A percentile compares a stretch with the other conserved stretches of the same genome.
phyloP scores from a whole-genome alignment of 805 yeast genomes.

The Pichia gijzeniarum region DNA sequence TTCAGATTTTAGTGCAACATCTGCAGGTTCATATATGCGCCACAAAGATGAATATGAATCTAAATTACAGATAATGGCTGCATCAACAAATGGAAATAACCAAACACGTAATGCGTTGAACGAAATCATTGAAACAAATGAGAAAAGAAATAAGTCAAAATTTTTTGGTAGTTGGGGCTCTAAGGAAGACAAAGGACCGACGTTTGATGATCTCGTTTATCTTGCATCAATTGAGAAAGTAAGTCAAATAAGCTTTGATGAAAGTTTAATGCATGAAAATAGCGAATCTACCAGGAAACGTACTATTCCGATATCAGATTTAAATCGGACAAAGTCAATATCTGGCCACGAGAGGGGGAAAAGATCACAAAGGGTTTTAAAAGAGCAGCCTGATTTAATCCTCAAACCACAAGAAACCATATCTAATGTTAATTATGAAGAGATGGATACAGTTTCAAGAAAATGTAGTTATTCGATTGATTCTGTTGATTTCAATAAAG shows the following conservation, averaged over 20 bases:
- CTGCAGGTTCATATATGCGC: slow-evolving; percentile 79
- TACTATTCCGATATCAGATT: slow-evolving; percentile 37
- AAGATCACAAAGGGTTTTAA: slow-evolving; percentile 58
- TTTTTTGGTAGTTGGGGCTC: slow-evolving; percentile 39
- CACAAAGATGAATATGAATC: slow-evolving; percentile 38
- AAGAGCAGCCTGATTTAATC: slow-evolving; percentile 54
- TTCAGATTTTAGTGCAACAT: slow-evolving; percentile 80
- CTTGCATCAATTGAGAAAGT: slow-evolving; percentile 16
- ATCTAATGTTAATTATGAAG: slow-evolving; percentile 43
- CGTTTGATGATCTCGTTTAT: slow-evolving; percentile 30
- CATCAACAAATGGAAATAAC: slow-evolving; percentile 7
- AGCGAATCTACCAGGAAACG: neutral
- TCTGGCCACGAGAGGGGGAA: slow-evolving; percentile 61
- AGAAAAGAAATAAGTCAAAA: slow-evolving; percentile 36
- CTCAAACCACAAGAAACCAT: slow-evolving; percentile 53
- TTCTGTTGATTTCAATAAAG: slow-evolving; percentile 29
- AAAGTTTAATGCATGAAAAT: neutral
- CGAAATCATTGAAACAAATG: slow-evolving; percentile 38
- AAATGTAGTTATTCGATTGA: slow-evolving; percentile 16
- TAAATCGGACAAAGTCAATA: slow-evolving; percentile 68
- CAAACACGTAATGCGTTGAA: slow-evolving; percentile 31
- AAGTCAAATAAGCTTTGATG: slow-evolving; percentile 3
- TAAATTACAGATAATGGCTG: slow-evolving; percentile 16
- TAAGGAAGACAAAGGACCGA: slow-evolving; percentile 25
- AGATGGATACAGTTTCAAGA: slow-evolving; percentile 21